Conservation (phyloP, 75 land plant genomes). For the Cupressus sempervirens region DNA sequence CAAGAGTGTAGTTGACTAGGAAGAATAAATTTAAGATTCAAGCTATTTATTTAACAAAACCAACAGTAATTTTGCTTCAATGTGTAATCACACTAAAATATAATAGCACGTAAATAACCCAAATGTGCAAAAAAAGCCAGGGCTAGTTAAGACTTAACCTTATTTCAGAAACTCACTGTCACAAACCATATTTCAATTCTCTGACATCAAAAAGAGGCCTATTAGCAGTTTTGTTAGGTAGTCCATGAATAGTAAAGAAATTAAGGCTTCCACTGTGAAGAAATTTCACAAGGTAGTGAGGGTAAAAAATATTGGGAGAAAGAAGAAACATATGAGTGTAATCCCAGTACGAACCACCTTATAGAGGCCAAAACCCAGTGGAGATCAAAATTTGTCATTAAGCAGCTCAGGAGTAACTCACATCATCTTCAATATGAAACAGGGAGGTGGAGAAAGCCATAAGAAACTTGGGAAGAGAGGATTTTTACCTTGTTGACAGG, state of each 20-base stretch:
- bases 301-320: too few relatives aligned
- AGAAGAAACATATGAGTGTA: too few relatives aligned
- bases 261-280: too few relatives aligned
- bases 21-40: neutral
- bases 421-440: too few relatives aligned
- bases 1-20: neutral
- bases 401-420: too few relatives aligned
- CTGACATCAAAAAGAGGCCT: neutral
- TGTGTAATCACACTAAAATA: neutral
- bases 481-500: too few relatives aligned
- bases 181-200: neutral
- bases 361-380: too few relatives aligned
- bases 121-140: neutral
- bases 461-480: too few relatives aligned
- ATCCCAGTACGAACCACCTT: too few relatives aligned
- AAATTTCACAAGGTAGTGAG: too few relatives aligned
- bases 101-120: neutral
- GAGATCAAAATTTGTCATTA: too few relatives aligned
- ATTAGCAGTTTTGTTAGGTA: neutral
- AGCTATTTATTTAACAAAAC: neutral
- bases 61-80: neutral
- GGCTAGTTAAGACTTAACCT: neutral
- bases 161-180: neutral
- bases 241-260: neutral
- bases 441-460: too few relatives aligned